Conservation (phyloP, 768 basidiomycete genomes). For the Auriscalpium orientale region DNA sequence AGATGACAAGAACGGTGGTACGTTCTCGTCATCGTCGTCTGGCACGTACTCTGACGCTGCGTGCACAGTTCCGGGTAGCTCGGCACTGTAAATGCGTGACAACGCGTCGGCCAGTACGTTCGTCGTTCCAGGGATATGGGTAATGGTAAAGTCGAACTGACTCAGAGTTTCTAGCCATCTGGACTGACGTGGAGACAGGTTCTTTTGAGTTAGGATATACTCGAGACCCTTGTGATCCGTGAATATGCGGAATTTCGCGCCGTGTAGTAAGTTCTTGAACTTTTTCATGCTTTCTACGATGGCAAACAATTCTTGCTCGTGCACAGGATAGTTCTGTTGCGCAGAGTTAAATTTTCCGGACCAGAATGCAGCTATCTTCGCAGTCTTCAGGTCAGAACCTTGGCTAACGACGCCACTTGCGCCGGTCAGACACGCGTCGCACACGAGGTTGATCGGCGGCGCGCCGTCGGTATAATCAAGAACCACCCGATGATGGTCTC, state of each 20-base stretch:
- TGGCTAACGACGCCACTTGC: constrained; percentile 17
- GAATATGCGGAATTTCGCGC: constrained; percentile 16
- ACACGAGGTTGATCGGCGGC: constrained; percentile 17
- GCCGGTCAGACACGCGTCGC: constrained; percentile 20
- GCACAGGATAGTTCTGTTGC: constrained; percentile 17
- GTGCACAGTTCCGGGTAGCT: constrained; percentile 16
- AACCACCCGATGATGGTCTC: constrained; percentile 14
- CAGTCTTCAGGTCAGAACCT: constrained; percentile 13
- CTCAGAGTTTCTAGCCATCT: no score
- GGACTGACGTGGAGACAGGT: constrained; percentile 21
- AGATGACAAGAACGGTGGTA: background rate
- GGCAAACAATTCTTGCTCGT: constrained; percentile 19
- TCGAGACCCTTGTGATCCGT: constrained; percentile 25
- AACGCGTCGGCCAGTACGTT: constrained; percentile 22
- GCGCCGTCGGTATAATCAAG: constrained; percentile 20
- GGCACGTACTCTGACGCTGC: constrained; percentile 16
- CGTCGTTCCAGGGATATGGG: constrained; percentile 21
- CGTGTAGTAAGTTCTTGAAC: constrained; percentile 19
- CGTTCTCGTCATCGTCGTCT: constrained; percentile 5
- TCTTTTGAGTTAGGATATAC: constrained; percentile 16
- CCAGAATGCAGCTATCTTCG: constrained; percentile 19
- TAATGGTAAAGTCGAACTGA: constrained; percentile 25
- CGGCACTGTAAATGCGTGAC: constrained; percentile 18
- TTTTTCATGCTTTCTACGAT: constrained; percentile 32
- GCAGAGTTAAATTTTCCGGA: constrained; percentile 24